Percentiles rank a stretch among this genome's conserved stretches.
Evolutionary conservation across 2,329 filamentous ascomycete genomes (phyloP).

Genomic region (Monosporascus sp.): DNA sequence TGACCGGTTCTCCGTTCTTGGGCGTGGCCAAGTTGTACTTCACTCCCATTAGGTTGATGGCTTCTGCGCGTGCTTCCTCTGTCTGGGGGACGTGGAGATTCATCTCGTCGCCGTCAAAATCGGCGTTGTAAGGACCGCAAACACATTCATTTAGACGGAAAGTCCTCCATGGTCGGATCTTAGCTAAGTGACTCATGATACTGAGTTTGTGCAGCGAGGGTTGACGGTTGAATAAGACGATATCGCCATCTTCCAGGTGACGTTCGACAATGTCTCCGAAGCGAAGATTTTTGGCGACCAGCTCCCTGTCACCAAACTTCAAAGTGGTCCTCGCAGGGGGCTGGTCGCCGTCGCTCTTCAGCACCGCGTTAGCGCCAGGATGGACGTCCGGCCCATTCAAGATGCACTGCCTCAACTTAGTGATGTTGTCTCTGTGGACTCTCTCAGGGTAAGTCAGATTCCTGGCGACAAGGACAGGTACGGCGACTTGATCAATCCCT

Average conservation of each 20-base stretch:
- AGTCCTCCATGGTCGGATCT: constrained; percentile 89
- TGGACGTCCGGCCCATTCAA: constrained; percentile 71
- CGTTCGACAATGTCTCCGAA: constrained; percentile 89
- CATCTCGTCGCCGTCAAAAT: constrained; percentile 99
- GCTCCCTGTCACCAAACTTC: constrained; percentile 66
- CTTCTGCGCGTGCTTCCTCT: constrained; percentile 91
- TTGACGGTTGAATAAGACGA: constrained; percentile 96
- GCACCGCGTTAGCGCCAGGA: constrained; percentile 81
- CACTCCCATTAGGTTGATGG: constrained; percentile 94
- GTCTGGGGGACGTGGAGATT: constrained; percentile 97
- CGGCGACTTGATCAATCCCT: constrained; percentile 86
- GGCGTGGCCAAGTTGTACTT: constrained; percentile 94
- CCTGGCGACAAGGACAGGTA: constrained; percentile 87
- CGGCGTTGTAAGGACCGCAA: constrained; percentile 95
- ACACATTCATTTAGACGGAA: constrained; percentile 98
- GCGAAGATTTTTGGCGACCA: constrained; percentile 67
- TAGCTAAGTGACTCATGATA: constrained; percentile 94
- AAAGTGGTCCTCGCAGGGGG: constrained; percentile 62
- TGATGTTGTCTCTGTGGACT: constrained; percentile 78
- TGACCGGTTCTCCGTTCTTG: constrained; percentile 96
- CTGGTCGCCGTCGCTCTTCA: constrained; percentile 57
- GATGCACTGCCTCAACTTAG: constrained; percentile 71
- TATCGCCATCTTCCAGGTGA: constrained; percentile 90
- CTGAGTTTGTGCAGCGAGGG: constrained; percentile 97
- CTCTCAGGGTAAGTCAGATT: constrained; percentile 94